phyloP scores from a whole-genome alignment of 1,284 basidiomycete species.

The Hypsizygus ulmarius region DNA sequence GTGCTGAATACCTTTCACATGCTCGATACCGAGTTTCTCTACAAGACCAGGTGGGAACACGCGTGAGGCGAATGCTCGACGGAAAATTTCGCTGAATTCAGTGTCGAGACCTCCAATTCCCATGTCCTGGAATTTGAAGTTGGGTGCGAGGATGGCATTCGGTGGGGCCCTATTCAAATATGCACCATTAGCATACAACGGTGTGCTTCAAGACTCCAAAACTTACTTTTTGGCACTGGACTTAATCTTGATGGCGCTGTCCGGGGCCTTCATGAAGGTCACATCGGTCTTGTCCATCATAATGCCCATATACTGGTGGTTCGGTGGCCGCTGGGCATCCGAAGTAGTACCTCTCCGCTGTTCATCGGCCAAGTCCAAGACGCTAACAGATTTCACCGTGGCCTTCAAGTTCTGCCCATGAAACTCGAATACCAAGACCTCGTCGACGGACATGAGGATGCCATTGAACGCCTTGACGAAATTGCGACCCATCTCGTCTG shows the following conservation, averaged over 20 bases:
- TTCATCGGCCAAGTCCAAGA: constrained; percentile 68
- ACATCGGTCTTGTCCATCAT: constrained; percentile 91
- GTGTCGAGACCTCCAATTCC: constrained; percentile 97
- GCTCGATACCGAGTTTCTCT: constrained; percentile 97
- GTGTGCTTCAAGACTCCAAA: neutral
- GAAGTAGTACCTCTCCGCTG: constrained; percentile 39
- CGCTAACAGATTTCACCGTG: constrained; percentile 63
- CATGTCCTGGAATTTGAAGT: constrained; percentile 99
- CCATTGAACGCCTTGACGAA: constrained; percentile 69
- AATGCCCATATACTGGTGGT: constrained; percentile 59
- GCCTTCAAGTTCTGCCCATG: constrained; percentile 85
- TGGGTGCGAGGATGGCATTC: constrained; percentile 95
- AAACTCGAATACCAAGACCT: constrained; percentile 87
- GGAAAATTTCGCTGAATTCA: constrained; percentile 97
- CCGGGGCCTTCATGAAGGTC: constrained; percentile 82
- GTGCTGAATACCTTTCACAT: constrained; percentile 83
- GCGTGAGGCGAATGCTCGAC: constrained; percentile 96
- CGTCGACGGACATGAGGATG: constrained; percentile 71
- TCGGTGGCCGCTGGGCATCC: constrained; percentile 25
- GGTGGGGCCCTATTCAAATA: constrained; percentile 64
- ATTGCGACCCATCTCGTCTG: constrained; percentile 79
- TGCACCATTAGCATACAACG: constrained; percentile 6
- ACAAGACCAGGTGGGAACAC: constrained; percentile 97
- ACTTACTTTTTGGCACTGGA: constrained; percentile 84
- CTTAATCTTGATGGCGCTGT: constrained; percentile 87